These are phyloP conservation scores for Phaeodactylum tricornutum DNA, from an alignment of 108 stramenopile genomes.

Conservation along the genomic window DNA sequence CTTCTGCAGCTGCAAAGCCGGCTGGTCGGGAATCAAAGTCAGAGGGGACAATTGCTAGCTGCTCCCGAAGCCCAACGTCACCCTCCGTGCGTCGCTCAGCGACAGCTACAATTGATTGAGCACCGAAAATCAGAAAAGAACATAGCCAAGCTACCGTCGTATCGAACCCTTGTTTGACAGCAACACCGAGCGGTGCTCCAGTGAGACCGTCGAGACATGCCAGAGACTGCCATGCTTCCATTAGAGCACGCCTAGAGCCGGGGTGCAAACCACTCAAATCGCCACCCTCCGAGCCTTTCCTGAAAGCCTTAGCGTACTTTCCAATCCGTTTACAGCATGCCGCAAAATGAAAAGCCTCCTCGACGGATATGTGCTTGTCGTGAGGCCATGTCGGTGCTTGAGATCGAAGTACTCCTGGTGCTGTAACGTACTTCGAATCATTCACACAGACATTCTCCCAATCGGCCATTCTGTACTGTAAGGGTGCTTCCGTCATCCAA, in stretches of 20 bases:
- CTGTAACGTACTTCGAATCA: slow-evolving; percentile 10
- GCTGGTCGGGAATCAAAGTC: slow-evolving; percentile 66
- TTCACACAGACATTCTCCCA: slow-evolving; percentile 50
- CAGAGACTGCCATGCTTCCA: slow-evolving; percentile 54
- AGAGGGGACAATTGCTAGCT: slow-evolving; percentile 9
- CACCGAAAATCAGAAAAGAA: slow-evolving; percentile 45
- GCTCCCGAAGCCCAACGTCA: background rate
- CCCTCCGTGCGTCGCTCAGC: slow-evolving; percentile 37
- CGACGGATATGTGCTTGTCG: slow-evolving; percentile 60
- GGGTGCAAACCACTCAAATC: background rate
- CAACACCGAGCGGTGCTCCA: slow-evolving; percentile 53
- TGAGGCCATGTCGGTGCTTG: slow-evolving; percentile 67
- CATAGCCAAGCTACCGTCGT: slow-evolving; percentile 69
- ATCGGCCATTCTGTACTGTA: slow-evolving; percentile 70
- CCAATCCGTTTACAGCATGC: slow-evolving; percentile 73
- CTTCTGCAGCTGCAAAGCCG: slow-evolving; percentile 37
- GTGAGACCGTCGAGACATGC: slow-evolving; percentile 73
- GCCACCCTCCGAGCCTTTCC: background rate
- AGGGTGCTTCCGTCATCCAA: slow-evolving; percentile 63
- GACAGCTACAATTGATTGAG: slow-evolving; percentile 38
- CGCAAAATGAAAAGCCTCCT: slow-evolving; percentile 80
- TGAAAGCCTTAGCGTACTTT: slow-evolving; percentile 33
- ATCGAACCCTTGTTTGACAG: slow-evolving; percentile 71
- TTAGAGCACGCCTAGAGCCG: too few species aligned
- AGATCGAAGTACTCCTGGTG: background rate